Evolutionary conservation across 75 land plant genomes (phyloP), one percentile per base, ranked within the genome.

Genomic region (Pinus tabuliformis): DNA sequence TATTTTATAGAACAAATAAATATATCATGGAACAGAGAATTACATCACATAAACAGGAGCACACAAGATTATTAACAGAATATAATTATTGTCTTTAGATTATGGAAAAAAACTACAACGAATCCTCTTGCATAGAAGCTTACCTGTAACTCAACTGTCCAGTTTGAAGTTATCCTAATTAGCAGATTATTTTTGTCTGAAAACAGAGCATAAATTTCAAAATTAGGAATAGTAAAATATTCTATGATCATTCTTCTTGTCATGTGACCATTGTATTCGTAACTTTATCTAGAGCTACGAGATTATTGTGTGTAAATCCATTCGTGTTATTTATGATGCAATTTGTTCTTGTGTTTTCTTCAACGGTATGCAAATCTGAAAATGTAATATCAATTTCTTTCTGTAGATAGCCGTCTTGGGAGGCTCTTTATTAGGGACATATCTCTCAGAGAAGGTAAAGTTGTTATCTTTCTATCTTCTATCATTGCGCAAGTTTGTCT

Each of bases 391-490:
- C 28, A 18, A 22, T 6, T 72, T 24, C n/a, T 57, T 14, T 81
- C 15, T 81, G 57, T 86, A 96, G 99, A 70, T 97, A 59, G 99
- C 99, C 42, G 99, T 97, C 21, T 74, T 97, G 11, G 99, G 99
- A 64, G 99, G 99, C 13, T 92, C 99, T 70, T 86, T 97, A 63
- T 81, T 97, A 3, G 93, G 92, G 56, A 88, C 83, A 73, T 91
- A 89, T 81, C 58, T 97, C 39, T 95, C 99, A 6, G 99, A 97
- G 77, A 95, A 93, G 91, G 94, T 93, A 78, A 70, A 76, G 15
- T 64, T 58, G 72, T 13, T 14, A 18, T 30, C 18, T 28, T 26
- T 42, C 63, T 57, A 56, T 54, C 24, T 39, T 26, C 21, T 83
- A 30, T 56, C 59, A 11, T 30, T 28, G 2, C 37, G 54, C 33